These are phyloP conservation scores for Alternaria brassicae DNA, from an alignment of 2,329 filamentous ascomycete genomes.

Conservation along the genomic window DNA sequence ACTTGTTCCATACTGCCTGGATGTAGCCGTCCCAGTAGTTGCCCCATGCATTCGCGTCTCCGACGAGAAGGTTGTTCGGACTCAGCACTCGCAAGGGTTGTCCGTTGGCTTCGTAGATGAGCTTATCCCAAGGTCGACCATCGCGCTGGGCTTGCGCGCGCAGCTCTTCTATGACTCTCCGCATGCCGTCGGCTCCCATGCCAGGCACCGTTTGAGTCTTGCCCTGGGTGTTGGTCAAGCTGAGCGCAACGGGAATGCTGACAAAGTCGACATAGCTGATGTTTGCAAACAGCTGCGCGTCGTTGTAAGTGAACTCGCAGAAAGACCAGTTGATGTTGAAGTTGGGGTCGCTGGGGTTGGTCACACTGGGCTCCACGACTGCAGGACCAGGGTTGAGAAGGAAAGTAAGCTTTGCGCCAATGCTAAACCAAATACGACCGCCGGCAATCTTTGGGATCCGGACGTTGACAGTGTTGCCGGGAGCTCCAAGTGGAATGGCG, in stretches of 20 bases:
- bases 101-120: slow-evolving; percentile 57
- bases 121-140: slow-evolving; percentile 65
- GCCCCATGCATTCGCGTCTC: slow-evolving; percentile 56
- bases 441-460: slow-evolving; percentile 74
- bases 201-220: slow-evolving; percentile 60
- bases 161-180: slow-evolving; percentile 62
- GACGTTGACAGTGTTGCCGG: slow-evolving; percentile 66
- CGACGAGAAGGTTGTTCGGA: slow-evolving; percentile 56
- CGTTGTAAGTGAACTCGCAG: slow-evolving; percentile 58
- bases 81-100: slow-evolving; percentile 51
- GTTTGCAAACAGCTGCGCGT: slow-evolving; percentile 58
- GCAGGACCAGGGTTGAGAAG: slow-evolving; percentile 74
- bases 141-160: slow-evolving; percentile 63
- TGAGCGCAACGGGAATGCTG: slow-evolving; percentile 52
- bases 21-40: slow-evolving; percentile 63
- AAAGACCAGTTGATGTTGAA: slow-evolving; percentile 56
- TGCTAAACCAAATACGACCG: slow-evolving; percentile 74
- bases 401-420: slow-evolving; percentile 69
- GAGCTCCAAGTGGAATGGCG: slow-evolving; percentile 68
- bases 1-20: slow-evolving; percentile 59
- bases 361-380: slow-evolving; percentile 76
- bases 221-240: slow-evolving; percentile 54
- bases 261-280: slow-evolving; percentile 81
- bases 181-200: slow-evolving; percentile 64
- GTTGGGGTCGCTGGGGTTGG: slow-evolving; percentile 64